A percentile compares a stretch with the other conserved stretches of the same genome.
These are phyloP conservation scores for Lentinula edodes DNA, from an alignment of 768 basidiomycete species.

Conservation along the genomic window DNA sequence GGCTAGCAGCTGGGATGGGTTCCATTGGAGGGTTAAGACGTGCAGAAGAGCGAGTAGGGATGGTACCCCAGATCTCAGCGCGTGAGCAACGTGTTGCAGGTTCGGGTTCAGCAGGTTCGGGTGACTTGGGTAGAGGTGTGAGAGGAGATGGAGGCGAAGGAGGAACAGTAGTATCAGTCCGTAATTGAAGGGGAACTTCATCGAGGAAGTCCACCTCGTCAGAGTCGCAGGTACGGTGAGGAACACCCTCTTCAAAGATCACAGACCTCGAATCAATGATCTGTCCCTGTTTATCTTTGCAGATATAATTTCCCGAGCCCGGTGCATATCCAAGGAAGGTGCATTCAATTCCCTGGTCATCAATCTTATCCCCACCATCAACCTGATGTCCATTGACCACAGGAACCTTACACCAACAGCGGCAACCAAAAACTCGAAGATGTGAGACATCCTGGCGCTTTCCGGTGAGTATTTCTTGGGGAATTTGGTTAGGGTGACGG, in stretches of 20 bases:
- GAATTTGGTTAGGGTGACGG: not conserved
- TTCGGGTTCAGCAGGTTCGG: too few relatives aligned
- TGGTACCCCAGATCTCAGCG: too few relatives aligned
- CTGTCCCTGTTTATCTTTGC: not conserved
- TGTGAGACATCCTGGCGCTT: not conserved
- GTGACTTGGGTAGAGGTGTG: too few relatives aligned
- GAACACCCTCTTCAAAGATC: constrained; percentile 1
- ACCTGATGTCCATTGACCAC: not conserved
- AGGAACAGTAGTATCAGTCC: too few relatives aligned
- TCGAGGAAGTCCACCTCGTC: too few relatives aligned
- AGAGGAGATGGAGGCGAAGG: too few relatives aligned
- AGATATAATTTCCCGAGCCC: not conserved
- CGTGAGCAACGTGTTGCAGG: too few relatives aligned
- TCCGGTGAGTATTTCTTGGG: not conserved
- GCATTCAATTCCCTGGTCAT: not conserved
- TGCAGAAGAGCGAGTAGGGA: too few relatives aligned
- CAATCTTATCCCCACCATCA: not conserved
- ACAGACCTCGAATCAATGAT: not conserved
- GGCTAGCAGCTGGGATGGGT: too few relatives aligned
- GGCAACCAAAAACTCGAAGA: not conserved
- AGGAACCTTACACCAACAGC: not conserved
- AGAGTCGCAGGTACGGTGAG: too few relatives aligned
- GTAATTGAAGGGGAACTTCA: too few relatives aligned
- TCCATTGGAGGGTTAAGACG: too few relatives aligned
- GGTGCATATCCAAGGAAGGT: not conserved